Evolutionary conservation across 2,329 filamentous ascomycete genomes (phyloP), one percentile per base, ranked within the genome.

Genomic region (Helotiales sp.): DNA sequence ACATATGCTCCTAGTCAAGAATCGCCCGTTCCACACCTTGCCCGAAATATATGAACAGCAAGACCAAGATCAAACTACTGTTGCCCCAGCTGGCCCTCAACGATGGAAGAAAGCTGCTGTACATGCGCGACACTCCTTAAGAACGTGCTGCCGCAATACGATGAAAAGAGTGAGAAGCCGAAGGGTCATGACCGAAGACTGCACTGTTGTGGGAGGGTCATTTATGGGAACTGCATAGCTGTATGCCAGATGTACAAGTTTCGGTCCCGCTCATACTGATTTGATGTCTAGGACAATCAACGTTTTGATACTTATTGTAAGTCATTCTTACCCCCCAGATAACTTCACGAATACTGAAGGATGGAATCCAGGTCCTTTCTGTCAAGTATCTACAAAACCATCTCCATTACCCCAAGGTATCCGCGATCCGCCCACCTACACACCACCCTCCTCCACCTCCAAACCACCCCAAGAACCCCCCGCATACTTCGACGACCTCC

Each of bases 201-300:
- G 32, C 83, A 84, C 37, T 95, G 92, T 78, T 95, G 92, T 77
- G 82, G 81, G 52, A 85, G 92, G 63, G 82, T 88, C 45, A 91
- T 95, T 74, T 96, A 92, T 79, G 87, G 87, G 17, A 82, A 82
- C 68, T 95, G 92, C 79, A 86, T 92, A 73, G 80, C 86, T 76
- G 89, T 87, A 77, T 57, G 84, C 80, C 3, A 28, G 10, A 30
- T 22, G 11, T 34, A 2, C 8, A 22, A 11, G n/a, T 24, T 45
- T 13, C n/a, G 5, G 6, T 34, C 24, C 28, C 37, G 7, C 30
- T 22, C 63, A 17, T 45, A 30, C 32, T 54, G n/a, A 37, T 59
- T 8, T 30, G n/a, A 45, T 24, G 20, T 61, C 15, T 61, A 76
- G 73, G 70, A 69, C n/a, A 77, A 76, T 57, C 34, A 58, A 15